A percentile compares a stretch with the other conserved stretches of the same genome.
These are phyloP conservation scores for Nicotiana rustica DNA, from an alignment of 305 asterid species.

Conservation along the genomic window DNA sequence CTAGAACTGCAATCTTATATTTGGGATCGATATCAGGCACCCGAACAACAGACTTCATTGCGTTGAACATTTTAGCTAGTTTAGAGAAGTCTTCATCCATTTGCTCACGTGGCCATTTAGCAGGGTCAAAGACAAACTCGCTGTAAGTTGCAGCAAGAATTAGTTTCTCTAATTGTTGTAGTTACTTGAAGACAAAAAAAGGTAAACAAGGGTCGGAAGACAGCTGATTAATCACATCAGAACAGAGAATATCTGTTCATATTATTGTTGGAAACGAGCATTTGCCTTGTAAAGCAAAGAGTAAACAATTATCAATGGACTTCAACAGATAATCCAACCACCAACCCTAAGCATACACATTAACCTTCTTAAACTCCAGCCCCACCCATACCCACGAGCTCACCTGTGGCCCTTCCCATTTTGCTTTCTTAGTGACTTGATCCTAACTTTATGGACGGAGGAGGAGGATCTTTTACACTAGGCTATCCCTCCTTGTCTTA, in stretches of 20 bases:
- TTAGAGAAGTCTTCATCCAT: constrained; percentile 77
- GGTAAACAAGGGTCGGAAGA: constrained; percentile 19
- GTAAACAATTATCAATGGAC: constrained; percentile 16
- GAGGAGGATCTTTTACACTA: background rate
- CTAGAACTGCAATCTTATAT: constrained; percentile 79
- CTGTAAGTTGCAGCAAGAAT: constrained; percentile 60
- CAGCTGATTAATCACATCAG: background rate
- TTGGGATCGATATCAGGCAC: constrained; percentile 76
- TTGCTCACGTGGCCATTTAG: constrained; percentile 79
- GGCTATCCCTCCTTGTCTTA: background rate
- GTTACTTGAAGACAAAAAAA: background rate
- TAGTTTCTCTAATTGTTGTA: background rate
- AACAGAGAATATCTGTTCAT: constrained; percentile 23
- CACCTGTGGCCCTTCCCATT: background rate
- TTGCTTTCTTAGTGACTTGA: background rate
- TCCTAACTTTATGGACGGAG: background rate
- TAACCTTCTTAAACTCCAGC: background rate
- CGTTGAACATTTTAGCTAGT: constrained; percentile 70
- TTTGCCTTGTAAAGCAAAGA: background rate
- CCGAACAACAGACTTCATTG: constrained; percentile 74
- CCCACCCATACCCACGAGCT: background rate
- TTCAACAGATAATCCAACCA: background rate
- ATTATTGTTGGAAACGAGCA: constrained; percentile 24
- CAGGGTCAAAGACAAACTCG: constrained; percentile 77
- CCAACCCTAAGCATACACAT: background rate